phyloP scores from a whole-genome alignment of 2,329 filamentous ascomycete genomes.

The Aspergillus hiratsukae region DNA sequence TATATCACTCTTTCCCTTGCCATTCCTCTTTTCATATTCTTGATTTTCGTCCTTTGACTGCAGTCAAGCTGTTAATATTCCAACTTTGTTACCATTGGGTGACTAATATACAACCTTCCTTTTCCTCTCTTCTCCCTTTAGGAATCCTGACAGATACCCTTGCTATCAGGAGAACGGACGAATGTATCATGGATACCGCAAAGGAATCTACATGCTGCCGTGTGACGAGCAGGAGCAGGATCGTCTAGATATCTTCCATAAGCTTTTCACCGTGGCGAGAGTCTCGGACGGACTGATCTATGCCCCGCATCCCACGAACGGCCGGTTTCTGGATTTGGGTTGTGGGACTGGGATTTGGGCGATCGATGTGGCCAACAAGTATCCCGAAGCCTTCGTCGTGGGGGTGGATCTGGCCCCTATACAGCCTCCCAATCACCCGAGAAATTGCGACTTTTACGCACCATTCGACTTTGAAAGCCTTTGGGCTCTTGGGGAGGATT shows the following conservation, averaged over 20 bases:
- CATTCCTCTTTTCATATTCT: neutral
- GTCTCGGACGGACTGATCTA: constrained; percentile 41
- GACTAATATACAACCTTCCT: constrained; percentile 12
- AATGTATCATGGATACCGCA: constrained; percentile 63
- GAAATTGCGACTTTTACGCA: constrained; percentile 61
- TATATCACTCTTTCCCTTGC: constrained; percentile 14
- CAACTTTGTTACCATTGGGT: constrained; percentile 3
- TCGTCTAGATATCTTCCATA: constrained; percentile 77
- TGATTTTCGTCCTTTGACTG: neutral
- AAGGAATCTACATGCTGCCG: constrained; percentile 69
- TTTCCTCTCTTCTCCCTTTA: constrained; percentile 13
- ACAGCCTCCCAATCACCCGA: constrained; percentile 64
- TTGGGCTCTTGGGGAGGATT: constrained; percentile 64
- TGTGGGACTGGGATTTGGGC: constrained; percentile 91
- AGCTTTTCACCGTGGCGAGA: constrained; percentile 65
- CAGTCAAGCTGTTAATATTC: neutral
- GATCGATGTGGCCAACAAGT: constrained; percentile 74
- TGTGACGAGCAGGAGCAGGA: constrained; percentile 75
- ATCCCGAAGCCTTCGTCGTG: constrained; percentile 54
- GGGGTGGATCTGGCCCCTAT: constrained; percentile 61
- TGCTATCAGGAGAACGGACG: constrained; percentile 63
- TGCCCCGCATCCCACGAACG: constrained; percentile 37
- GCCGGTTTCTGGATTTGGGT: constrained; percentile 62
- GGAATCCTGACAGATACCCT: constrained; percentile 34
- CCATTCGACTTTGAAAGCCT: constrained; percentile 73